phyloP scores from a whole-genome alignment of 2,329 filamentous ascomycete genomes.

The Penicillium sclerotigenum region DNA sequence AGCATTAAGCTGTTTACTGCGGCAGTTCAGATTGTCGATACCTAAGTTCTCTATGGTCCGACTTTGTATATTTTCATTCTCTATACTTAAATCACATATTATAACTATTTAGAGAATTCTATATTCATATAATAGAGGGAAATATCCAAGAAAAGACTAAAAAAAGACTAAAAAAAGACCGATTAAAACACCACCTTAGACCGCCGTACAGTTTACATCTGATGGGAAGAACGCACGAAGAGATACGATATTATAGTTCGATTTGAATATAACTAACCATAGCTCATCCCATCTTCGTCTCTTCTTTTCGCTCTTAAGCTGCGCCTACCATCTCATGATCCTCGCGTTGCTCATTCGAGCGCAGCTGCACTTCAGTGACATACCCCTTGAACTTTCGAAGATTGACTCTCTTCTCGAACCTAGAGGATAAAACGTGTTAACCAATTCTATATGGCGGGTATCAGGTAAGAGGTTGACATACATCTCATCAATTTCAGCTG shows the following conservation, averaged over 20 bases:
- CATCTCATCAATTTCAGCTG: constrained; percentile 49
- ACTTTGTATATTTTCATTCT: no score
- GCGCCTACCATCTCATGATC: constrained; percentile 7
- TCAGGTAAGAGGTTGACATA: constrained; percentile 22
- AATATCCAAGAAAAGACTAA: no score
- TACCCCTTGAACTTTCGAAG: constrained; percentile 39
- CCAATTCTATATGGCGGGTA: not conserved
- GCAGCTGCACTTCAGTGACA: constrained; percentile 37
- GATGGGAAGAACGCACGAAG: not conserved
- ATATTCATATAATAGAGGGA: no score
- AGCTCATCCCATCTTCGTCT: not conserved
- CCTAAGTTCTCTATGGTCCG: no score
- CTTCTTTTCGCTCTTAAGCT: not conserved
- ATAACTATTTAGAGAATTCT: no score
- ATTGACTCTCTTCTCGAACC: constrained; percentile 38
- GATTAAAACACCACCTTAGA: no score
- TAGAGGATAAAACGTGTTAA: not conserved
- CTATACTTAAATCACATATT: no score
- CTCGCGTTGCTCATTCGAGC: constrained; percentile 20
- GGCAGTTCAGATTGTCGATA: no score
- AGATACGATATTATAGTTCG: not conserved
- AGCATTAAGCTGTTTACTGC: no score
- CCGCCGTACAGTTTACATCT: no score
- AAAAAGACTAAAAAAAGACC: no score
- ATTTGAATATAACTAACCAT: no score